phyloP scores from a whole-genome alignment of 2,329 filamentous ascomycete species.

The Phaeosphaeria sp. region DNA sequence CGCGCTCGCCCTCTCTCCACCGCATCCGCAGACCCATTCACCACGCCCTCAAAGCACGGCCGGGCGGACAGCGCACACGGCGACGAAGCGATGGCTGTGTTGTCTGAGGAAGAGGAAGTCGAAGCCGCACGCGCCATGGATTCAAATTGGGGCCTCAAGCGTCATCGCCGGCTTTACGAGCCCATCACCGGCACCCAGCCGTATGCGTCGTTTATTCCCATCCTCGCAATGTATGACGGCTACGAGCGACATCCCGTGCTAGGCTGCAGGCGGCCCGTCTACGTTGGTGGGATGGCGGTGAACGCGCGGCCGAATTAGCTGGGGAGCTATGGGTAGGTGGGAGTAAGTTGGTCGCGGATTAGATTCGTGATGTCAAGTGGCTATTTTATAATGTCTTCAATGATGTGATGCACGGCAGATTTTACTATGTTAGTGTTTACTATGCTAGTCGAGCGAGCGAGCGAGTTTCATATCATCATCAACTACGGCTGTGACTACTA shows the following conservation, averaged over 20 bases:
- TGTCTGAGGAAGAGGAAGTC: slow-evolving; percentile 27
- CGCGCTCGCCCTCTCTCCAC: slow-evolving; percentile 9
- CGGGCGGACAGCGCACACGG: slow-evolving; percentile 31
- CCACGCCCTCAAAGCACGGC: slow-evolving; percentile 27
- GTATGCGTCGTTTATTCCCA: slow-evolving; percentile 36
- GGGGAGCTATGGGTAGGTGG: not conserved
- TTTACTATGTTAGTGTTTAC: not conserved
- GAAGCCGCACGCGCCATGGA: slow-evolving; percentile 24
- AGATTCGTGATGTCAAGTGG: not conserved
- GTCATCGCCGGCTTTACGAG: slow-evolving; percentile 19
- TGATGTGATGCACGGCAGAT: slow-evolving; percentile 3
- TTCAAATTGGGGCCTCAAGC: slow-evolving; percentile 37
- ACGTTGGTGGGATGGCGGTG: not conserved
- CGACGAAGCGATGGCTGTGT: slow-evolving; percentile 12
- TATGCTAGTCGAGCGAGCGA: not conserved
- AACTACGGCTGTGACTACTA: not conserved
- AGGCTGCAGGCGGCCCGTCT: slow-evolving; percentile 24
- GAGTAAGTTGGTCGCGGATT: not conserved
- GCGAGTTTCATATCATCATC: not conserved
- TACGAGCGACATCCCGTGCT: slow-evolving; percentile 21
- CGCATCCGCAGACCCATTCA: slow-evolving; percentile 15
- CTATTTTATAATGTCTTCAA: slow-evolving; percentile 3
- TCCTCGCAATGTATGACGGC: slow-evolving; percentile 24
- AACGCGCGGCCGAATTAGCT: slow-evolving; percentile 3
- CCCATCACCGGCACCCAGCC: slow-evolving; percentile 30